Evolutionary conservation across 176 grass and related monocot genomes (phyloP), one percentile per base, ranked within the genome.

Genomic region (Pharus latifolius): DNA sequence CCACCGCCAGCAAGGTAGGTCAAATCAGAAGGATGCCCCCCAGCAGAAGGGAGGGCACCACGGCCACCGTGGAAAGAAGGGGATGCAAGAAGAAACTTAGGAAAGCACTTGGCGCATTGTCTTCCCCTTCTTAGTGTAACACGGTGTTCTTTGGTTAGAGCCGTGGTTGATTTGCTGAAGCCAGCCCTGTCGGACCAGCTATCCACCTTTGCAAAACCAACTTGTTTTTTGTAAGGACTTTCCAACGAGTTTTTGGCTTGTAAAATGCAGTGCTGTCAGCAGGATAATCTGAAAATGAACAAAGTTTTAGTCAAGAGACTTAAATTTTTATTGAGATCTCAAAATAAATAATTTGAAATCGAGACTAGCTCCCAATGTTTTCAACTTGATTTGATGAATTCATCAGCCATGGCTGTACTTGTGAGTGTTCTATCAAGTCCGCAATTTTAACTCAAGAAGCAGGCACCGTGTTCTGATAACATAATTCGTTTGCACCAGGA

Each of bases 1-100:
- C 90, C 90, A 48, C 90, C 90, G 1, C 90, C 90, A 8, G 90
- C 90, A 59, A 93, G 82, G 70, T 85, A 83, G 34, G 90, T 93
- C 33, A 93, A 69, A 80, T 93, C 90, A 4, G 90, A 88, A 80
- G 90, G 90, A 89, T 93, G 90, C 79, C 90, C 90, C 66, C 90
- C 90, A 58, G 90, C 90, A 69, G 90, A 93, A 24, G 90, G 90
- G 80, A 93, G 90, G 82, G 90, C 90, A 83, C 90, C 90, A 10
- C 85, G 82, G 10, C 85, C 90, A 49, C 90, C 85, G 82, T 93
- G 90, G 69, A 93, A 93, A 77, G 90, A 82, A 77, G 90, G 90
- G 72, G 90, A 89, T 15, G 90, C 70, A 70, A 93, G 90, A 17
- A 93, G 58, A 69, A 88, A 93, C 74, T 93, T 93, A 86, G 86